phyloP scores from a whole-genome alignment of 2,329 filamentous ascomycete species.

The Drechslera avenae region DNA sequence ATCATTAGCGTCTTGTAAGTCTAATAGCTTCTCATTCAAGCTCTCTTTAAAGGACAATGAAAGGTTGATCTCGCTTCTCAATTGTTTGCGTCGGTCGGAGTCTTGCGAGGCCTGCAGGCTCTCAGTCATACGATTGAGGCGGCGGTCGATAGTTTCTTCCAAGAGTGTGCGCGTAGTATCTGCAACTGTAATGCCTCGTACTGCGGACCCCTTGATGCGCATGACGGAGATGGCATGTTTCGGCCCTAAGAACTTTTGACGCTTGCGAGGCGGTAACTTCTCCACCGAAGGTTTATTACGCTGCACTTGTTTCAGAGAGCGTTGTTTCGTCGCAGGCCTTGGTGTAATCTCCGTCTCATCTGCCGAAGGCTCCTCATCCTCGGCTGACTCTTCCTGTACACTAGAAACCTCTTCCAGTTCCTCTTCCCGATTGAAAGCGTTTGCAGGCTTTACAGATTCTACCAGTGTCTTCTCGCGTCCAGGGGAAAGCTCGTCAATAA shows the following conservation, averaged over 20 bases:
- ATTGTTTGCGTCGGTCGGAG: slow-evolving; percentile 47
- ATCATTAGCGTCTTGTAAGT: slow-evolving; percentile 59
- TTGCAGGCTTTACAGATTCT: slow-evolving; percentile 1
- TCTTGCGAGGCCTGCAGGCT: slow-evolving; percentile 47
- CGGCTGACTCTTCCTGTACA: slow-evolving; percentile 21
- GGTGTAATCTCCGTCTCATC: slow-evolving; percentile 22
- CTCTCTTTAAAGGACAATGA: slow-evolving; percentile 56
- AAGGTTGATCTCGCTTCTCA: slow-evolving; percentile 54
- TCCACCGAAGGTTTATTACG: slow-evolving; percentile 20
- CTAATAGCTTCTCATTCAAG: slow-evolving; percentile 56
- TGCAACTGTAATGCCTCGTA: slow-evolving; percentile 54
- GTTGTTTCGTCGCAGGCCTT: slow-evolving; percentile 15
- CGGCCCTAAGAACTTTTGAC: slow-evolving; percentile 34
- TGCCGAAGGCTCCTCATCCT: slow-evolving; percentile 21
- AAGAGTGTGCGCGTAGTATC: slow-evolving; percentile 59
- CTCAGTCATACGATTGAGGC: slow-evolving; percentile 50
- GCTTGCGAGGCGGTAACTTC: slow-evolving; percentile 33
- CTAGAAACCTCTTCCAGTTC: slow-evolving; percentile 21
- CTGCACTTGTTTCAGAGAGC: slow-evolving; percentile 19
- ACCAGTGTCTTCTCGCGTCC: slow-evolving; percentile 8
- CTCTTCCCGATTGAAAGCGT: slow-evolving; percentile 2
- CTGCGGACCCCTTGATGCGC: slow-evolving; percentile 46
- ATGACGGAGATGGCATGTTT: slow-evolving; percentile 42
- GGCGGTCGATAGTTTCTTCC: slow-evolving; percentile 56
- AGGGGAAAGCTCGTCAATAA: slow-evolving; percentile 29